Base-by-base conservation (phyloP, 306 rosid genomes). In the Urtica urens region DNA sequence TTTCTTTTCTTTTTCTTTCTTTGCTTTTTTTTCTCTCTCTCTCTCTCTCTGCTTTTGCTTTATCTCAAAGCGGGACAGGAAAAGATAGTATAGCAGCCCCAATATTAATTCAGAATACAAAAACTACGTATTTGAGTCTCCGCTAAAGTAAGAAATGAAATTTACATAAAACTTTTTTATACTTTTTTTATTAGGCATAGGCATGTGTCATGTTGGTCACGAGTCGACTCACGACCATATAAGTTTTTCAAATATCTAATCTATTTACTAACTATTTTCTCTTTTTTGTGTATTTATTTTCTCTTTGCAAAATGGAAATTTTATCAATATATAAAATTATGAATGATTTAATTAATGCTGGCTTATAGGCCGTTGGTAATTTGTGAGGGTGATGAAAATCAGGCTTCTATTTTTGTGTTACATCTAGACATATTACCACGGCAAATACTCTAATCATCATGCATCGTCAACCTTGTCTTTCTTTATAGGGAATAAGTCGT, bases 11-110 rank as follows among this genome's bases (percentile, higher is more conserved):
- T 31, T 51, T 56, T 66, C 63, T 55, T 71, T 59, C 70, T 72
- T 79, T 79, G 50, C 41, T 42, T 47, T 67, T 49, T 62, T 67
- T 72, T 60, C 60, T 51, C n/a, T n/a, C n/a, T n/a, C n/a, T n/a
- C n/a, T 72, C 63, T 68, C 72, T 59, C 50, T 39, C 70, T 45
- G 28, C 72, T 60, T 67, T 59, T 73, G 74, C 95, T 81, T 90
- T 90, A 51, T 74, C 87, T 73, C 80, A 90, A 82, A 85, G 95
- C 71, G 82, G 86, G 76, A 62, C 80, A 77, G 64, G 73, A 81
- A 88, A 90, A 78, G 88, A 39, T 63, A 12, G 62, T 63, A n/a
- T n/a, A 71, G 66, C 76, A 66, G 70, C 78, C 79, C 80, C 76
- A 52, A 38, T n/a, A n/a, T 68, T 66, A 73, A 72, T 78, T 77